phyloP scores from a whole-genome alignment of 441 rosid genomes.

The Gossypium aridum region DNA sequence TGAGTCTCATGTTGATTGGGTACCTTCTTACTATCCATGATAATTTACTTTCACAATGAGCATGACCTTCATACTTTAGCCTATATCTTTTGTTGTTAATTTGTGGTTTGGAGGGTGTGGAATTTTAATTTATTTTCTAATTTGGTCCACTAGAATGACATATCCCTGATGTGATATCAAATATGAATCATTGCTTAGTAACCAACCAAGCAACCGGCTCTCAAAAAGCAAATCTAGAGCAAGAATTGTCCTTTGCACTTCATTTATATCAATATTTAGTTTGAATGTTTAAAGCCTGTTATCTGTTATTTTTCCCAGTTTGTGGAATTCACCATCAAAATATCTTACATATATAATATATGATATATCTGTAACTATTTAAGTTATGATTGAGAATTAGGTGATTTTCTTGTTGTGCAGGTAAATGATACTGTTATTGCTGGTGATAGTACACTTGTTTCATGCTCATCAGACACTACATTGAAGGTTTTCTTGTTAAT shows the following conservation, averaged over 20 bases:
- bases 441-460: conserved; percentile 82
- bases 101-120: not conserved
- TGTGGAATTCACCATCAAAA: not conserved
- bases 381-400: conserved; percentile 3
- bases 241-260: not conserved
- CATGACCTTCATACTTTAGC: not conserved
- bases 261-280: conserved; percentile 4
- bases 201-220: not conserved
- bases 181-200: not conserved
- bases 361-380: not conserved
- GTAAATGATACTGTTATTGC: conserved; percentile 88
- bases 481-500: conserved; percentile 57
- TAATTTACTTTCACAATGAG: conserved; percentile 14
- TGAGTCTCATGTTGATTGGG: conserved; percentile 99
- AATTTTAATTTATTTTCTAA: not conserved
- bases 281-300: conserved; percentile 5
- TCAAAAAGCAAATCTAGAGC: not conserved
- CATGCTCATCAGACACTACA: conserved; percentile 96
- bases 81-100: not conserved
- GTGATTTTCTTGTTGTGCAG: conserved; percentile 31
- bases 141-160: not conserved
- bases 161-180: not conserved
- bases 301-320: not conserved
- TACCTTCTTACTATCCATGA: conserved; percentile 22
- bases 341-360: not conserved